Evolutionary conservation across 768 basidiomycete species (phyloP).

Genomic region (Collybia mongolica): DNA sequence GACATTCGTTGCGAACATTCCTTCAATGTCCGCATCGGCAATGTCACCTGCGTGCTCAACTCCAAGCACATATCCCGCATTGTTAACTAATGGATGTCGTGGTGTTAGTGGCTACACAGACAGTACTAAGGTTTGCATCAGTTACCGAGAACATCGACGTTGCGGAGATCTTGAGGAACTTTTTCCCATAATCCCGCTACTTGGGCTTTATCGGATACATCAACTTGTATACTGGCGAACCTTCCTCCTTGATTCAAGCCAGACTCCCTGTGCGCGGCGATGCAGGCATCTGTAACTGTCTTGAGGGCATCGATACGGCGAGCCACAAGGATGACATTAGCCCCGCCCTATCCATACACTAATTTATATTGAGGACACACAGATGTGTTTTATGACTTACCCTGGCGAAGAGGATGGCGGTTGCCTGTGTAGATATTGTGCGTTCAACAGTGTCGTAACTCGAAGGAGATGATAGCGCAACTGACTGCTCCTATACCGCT

Average conservation of each 20-base stretch:
- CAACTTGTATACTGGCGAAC: slow-evolving; percentile 69
- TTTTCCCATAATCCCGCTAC: slow-evolving; percentile 69
- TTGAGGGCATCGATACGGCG: slow-evolving; percentile 73
- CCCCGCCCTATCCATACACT: slow-evolving; percentile 60
- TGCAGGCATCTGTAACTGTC: slow-evolving; percentile 65
- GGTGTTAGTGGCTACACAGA: slow-evolving; percentile 1
- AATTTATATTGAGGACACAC: not conserved
- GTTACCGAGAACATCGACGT: slow-evolving; percentile 83
- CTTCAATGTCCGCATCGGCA: slow-evolving; percentile 72
- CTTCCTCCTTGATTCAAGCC: slow-evolving; percentile 76
- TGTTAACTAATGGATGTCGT: slow-evolving; percentile 39
- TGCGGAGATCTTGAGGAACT: slow-evolving; percentile 65
- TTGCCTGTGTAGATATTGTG: slow-evolving; percentile 49
- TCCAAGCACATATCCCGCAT: slow-evolving; percentile 89
- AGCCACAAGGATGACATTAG: slow-evolving; percentile 84
- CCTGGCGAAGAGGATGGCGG: slow-evolving; percentile 88
- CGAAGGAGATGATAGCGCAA: slow-evolving; percentile 7
- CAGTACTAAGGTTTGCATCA: not conserved
- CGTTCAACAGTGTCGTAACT: not conserved
- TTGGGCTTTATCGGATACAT: slow-evolving; percentile 77
- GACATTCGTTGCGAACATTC: slow-evolving; percentile 82
- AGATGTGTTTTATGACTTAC: slow-evolving; percentile 31
- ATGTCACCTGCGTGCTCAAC: slow-evolving; percentile 85
- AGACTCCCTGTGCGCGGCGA: slow-evolving; percentile 68
- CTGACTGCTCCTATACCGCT: slow-evolving; percentile 87